Evolutionary conservation across 192 early-diverging fungal genomes (phyloP), one percentile per base, ranked within the genome.

Genomic region (Podila epigama): DNA sequence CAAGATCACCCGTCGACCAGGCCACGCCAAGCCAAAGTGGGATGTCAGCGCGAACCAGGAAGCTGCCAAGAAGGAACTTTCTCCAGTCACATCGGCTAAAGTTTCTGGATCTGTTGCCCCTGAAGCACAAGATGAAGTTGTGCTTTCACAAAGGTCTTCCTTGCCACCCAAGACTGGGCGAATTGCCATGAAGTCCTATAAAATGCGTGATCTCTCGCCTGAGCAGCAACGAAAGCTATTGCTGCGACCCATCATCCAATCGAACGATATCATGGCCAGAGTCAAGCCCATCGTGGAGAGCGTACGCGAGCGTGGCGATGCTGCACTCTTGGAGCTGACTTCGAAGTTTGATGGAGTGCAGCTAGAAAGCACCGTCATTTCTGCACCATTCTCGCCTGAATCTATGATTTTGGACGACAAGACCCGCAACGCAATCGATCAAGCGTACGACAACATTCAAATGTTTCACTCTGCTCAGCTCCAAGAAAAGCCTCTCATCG

Each of bases 401-500:
- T 70, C 79, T 2, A 85, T 85, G 85, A 32, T 79, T 20, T 70
- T 94, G 40, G 82, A 90, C 48, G 83, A 81, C 13, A 50, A 72
- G 28, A 95, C 95, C 50, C 84, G 88, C 28, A 59, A 69, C 25
- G 95, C 98, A 12, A 98, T 99, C 60, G 98, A 99, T 83, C 87
- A 92, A 68, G 98, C 98, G 12, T 98, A 95, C 63, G 89, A 87
- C 28, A 99, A 99, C 63, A 93, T 99, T 67, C 81, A 87, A 56
- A 88, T 85, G 61, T 99, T 99, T 90, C 98, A 99, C 75, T 86
- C 86, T 13, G 96, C 98, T 13, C 98, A 99, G 80, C 81, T 97
- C 62, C 84, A 82, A 35, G 82, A 84, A 31, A 87, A 85, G 42
- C 81, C 86, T 18, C 70, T 95, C 40, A 79, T 83, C 6, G 96